Conservation (phyloP, 768 basidiomycete genomes). For the Kwoniella europaea region DNA sequence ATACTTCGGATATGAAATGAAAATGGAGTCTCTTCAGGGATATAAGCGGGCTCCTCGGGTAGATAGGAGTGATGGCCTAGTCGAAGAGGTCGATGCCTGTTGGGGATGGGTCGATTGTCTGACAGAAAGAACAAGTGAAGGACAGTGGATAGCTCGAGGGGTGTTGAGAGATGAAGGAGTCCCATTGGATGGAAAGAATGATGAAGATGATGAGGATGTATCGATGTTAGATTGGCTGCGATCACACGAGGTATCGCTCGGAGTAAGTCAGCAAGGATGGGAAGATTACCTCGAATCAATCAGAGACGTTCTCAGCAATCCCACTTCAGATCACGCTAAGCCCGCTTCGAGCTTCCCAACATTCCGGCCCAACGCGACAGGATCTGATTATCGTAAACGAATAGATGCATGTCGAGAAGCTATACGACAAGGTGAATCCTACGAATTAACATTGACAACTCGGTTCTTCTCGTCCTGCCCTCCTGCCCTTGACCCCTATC, state of each 20-base stretch:
- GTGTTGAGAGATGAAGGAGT: slow-evolving; percentile 20
- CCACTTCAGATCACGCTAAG: neutral
- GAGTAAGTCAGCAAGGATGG: slow-evolving; percentile 21
- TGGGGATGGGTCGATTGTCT: slow-evolving; percentile 53
- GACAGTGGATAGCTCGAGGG: slow-evolving; percentile 50
- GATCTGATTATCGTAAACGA: slow-evolving; percentile 66
- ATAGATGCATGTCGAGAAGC: slow-evolving; percentile 74
- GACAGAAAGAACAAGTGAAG: slow-evolving; percentile 40
- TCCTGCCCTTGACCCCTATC: slow-evolving; percentile 41
- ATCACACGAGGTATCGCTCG: slow-evolving; percentile 25
- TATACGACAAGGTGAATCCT: slow-evolving; percentile 83
- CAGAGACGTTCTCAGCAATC: neutral
- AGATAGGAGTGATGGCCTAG: neutral
- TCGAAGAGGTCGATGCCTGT: slow-evolving; percentile 46
- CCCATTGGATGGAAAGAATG: neutral
- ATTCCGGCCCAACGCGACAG: slow-evolving; percentile 38
- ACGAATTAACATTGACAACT: slow-evolving; percentile 85
- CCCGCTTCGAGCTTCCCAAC: slow-evolving; percentile 36
- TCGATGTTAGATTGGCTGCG: slow-evolving; percentile 44
- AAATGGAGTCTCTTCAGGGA: slow-evolving; percentile 55
- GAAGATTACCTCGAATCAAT: slow-evolving; percentile 16
- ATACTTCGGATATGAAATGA: slow-evolving; percentile 59
- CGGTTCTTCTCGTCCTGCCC: slow-evolving; percentile 44
- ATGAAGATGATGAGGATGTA: slow-evolving; percentile 2
- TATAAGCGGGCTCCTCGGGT: slow-evolving; percentile 30